phyloP scores from a whole-genome alignment of 108 stramenopile species.

The Fragilaria crotonensis region DNA sequence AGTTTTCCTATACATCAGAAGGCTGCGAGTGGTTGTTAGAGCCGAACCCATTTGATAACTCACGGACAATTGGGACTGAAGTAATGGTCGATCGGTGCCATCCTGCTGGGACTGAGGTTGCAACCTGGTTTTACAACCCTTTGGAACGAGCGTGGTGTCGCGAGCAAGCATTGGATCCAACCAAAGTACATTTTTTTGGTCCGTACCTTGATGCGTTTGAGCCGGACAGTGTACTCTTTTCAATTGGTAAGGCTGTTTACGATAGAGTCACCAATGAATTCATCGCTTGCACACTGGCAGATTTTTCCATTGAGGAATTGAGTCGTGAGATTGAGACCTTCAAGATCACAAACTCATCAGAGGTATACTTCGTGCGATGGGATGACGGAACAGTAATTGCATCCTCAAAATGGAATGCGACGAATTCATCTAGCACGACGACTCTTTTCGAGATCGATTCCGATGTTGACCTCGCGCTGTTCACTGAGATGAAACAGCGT shows the following conservation, averaged over 20 bases:
- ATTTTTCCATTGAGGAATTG: slow-evolving; percentile 16
- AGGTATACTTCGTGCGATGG: slow-evolving; percentile 11
- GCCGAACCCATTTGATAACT: slow-evolving; percentile 24
- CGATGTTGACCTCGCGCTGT: not conserved
- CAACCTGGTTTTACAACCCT: slow-evolving; percentile 32
- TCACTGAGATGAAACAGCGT: slow-evolving; percentile 5
- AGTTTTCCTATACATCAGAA: slow-evolving; percentile 17
- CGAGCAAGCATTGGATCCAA: slow-evolving; percentile 30
- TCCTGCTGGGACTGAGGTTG: slow-evolving; percentile 18
- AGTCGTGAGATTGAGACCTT: slow-evolving; percentile 15
- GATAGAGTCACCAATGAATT: slow-evolving; percentile 32
- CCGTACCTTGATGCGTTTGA: slow-evolving; percentile 32
- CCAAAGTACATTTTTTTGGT: slow-evolving; percentile 7
- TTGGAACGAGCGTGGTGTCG: slow-evolving; percentile 44
- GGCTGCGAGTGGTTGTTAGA: slow-evolving; percentile 51
- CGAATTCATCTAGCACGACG: too few relatives aligned
- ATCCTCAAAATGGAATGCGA: slow-evolving; percentile 10
- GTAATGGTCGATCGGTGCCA: slow-evolving; percentile 34
- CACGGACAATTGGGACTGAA: slow-evolving; percentile 30
- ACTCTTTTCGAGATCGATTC: not conserved
- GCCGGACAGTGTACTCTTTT: slow-evolving; percentile 14
- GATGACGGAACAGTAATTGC: slow-evolving; percentile 18
- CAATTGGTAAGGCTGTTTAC: slow-evolving; percentile 25
- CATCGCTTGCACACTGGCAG: slow-evolving; percentile 31
- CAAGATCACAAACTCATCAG: slow-evolving; percentile 15